Conservation (phyloP, 2,329 filamentous ascomycete genomes). For the Xylariaceae sp. region DNA sequence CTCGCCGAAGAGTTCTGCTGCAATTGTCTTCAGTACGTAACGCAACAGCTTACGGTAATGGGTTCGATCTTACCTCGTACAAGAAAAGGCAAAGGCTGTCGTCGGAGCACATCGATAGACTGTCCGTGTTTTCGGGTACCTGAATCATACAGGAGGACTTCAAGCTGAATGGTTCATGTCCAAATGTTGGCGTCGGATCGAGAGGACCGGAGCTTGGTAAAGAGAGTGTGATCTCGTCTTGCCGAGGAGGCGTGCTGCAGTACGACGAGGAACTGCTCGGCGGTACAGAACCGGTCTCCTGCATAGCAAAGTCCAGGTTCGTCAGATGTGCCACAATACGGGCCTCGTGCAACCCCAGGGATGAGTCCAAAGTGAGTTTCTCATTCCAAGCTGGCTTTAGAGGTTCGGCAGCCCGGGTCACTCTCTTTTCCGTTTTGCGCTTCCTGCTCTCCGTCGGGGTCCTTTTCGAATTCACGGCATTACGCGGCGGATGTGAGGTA, state of each 20-base stretch:
- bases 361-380: conserved; percentile 35
- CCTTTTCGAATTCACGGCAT: conserved; percentile 34
- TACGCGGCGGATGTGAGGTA: conserved; percentile 51
- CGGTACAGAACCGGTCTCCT: no score
- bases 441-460: conserved; percentile 15
- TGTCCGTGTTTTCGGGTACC: conserved; percentile 27
- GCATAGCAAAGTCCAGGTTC: conserved; percentile 32
- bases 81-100: conserved; percentile 47
- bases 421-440: conserved; percentile 15
- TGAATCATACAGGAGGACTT: conserved; percentile 41
- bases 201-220: conserved; percentile 35
- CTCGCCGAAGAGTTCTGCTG: conserved; percentile 42
- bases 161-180: conserved; percentile 35
- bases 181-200: conserved; percentile 32
- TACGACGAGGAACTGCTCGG: conserved; percentile 10
- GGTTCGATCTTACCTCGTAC: conserved; percentile 42
- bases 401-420: conserved; percentile 31
- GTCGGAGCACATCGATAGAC: conserved; percentile 20
- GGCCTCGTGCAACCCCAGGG: conserved; percentile 32
- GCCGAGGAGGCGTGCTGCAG: conserved; percentile 4
- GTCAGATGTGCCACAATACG: conserved; percentile 44
- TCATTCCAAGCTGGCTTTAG: conserved; percentile 49
- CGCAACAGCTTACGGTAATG: no score
- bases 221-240: conserved; percentile 29
- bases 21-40: neutral